Evolutionary conservation across 768 basidiomycete species (phyloP), one percentile per base, ranked within the genome.

Genomic region (Serendipita sp.): DNA sequence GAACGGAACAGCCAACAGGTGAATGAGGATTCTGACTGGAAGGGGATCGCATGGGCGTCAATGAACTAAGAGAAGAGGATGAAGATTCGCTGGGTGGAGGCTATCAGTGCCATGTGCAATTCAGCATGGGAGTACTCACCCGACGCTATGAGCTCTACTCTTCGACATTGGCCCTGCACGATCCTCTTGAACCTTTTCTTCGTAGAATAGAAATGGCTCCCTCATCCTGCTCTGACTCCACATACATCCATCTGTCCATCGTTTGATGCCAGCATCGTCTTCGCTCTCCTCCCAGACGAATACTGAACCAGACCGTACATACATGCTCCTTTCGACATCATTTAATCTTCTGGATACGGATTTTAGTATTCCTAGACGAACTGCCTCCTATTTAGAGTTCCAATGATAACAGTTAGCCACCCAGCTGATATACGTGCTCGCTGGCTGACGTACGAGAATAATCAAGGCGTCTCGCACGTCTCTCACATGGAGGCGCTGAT

Each of bases 261-360:
- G 75, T 70, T 83, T 84, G 60, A 86, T 73, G 10, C 84, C 84
- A 60, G 77, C 77, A 58, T 85, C 84, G 66, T 85, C 83, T 58
- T 85, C 83, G 67, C 79, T 79, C 72, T 86, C 84, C 69, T 83
- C 79, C 85, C 85, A 86, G 51, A 86, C 83, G 70, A 86, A 86
- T 34, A 86, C 76, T 3, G 83, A 79, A 2, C 85, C 85, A 4
- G 83, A 81, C 56, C 75, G 76, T 65, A 86, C 81, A 68, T 78
- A 79, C 62, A 72, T 79, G 3, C 77, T 74, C 64, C 84, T 74
- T 70, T 86, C 83, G 47, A 41, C 75, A 67, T 86, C 84, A 71
- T 86, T 84, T 63, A 86, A 76, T 47, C 84, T 79, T 30, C 83
- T 78, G 41, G 74, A 71, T 34, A 84, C 79, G 18, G 79, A 79